Evolutionary conservation across 2,329 filamentous ascomycete species (phyloP).

Genomic region (Xylaria multiplex): DNA sequence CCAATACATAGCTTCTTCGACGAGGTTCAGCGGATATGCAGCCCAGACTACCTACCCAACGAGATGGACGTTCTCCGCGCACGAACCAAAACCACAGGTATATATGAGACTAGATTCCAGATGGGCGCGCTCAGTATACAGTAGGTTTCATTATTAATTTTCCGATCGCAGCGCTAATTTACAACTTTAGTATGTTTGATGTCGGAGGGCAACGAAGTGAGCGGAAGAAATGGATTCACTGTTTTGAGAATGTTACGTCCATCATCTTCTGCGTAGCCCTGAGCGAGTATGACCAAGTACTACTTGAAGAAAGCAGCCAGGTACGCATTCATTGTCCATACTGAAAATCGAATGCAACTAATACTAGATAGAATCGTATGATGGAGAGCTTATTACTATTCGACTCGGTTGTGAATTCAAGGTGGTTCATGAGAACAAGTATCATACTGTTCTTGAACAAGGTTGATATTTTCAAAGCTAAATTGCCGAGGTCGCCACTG

Average conservation of each 20-base stretch:
- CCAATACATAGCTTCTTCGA: slow-evolving; percentile 83
- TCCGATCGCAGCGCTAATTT: slow-evolving; percentile 17
- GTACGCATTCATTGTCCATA: slow-evolving; percentile 59
- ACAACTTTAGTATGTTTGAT: slow-evolving; percentile 88
- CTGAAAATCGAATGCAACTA: neutral
- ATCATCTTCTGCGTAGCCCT: slow-evolving; percentile 99
- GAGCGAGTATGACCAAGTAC: slow-evolving; percentile 97
- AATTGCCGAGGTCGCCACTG: slow-evolving; percentile 86
- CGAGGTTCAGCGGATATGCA: slow-evolving; percentile 85
- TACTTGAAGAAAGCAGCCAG: slow-evolving; percentile 97
- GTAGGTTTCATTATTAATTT: slow-evolving; percentile 64
- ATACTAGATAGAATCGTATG: slow-evolving; percentile 85
- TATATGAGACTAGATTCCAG: slow-evolving; percentile 97
- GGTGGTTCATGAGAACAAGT: slow-evolving; percentile 99
- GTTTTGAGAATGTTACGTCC: slow-evolving; percentile 98
- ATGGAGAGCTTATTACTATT: slow-evolving; percentile 98
- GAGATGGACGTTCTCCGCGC: slow-evolving; percentile 96
- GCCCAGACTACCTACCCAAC: slow-evolving; percentile 85
- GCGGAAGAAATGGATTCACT: slow-evolving; percentile 99
- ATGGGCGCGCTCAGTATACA: slow-evolving; percentile 99
- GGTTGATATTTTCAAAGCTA: slow-evolving; percentile 97
- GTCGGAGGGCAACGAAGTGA: slow-evolving; percentile 97
- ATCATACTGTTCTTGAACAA: slow-evolving; percentile 99
- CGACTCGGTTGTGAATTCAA: slow-evolving; percentile 97
- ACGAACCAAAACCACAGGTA: slow-evolving; percentile 97